These are phyloP conservation scores for Lichina pygmaea DNA, from an alignment of 495 filamentous ascomycete species.

Conservation along the genomic window DNA sequence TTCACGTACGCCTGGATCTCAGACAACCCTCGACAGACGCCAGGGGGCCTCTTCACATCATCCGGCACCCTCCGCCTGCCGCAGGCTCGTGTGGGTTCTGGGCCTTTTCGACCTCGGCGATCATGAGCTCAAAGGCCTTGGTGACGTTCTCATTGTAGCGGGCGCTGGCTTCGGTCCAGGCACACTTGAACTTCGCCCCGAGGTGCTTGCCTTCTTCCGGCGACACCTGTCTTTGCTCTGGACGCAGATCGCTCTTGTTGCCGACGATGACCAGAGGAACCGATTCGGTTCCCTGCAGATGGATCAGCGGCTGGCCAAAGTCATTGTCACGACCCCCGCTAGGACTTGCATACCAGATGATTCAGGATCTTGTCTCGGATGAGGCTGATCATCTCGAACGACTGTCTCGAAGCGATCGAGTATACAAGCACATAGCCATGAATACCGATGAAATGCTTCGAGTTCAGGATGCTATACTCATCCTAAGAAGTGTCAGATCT, in stretches of 20 bases:
- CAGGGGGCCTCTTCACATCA: constrained; percentile 34
- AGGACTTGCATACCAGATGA: constrained; percentile 41
- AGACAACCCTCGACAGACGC: no score
- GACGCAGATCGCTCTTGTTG: constrained; percentile 86
- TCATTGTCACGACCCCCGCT: neutral
- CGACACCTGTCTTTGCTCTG: constrained; percentile 78
- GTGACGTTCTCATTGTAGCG: constrained; percentile 79
- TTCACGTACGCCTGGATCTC: no score
- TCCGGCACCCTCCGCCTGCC: constrained; percentile 45
- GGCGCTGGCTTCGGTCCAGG: constrained; percentile 83
- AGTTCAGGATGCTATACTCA: constrained; percentile 94
- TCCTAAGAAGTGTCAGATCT: constrained; percentile 25
- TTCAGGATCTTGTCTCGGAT: constrained; percentile 95
- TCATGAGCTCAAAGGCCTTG: constrained; percentile 84
- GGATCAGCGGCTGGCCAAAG: neutral
- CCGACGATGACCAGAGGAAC: constrained; percentile 86
- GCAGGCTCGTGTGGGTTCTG: constrained; percentile 72
- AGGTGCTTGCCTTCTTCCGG: constrained; percentile 58
- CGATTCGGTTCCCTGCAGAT: constrained; percentile 54
- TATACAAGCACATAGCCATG: constrained; percentile 98
- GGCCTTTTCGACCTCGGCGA: constrained; percentile 80
- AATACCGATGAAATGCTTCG: constrained; percentile 97
- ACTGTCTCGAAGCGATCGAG: constrained; percentile 73
- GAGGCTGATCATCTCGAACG: constrained; percentile 87
- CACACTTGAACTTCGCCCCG: constrained; percentile 67